Conservation (phyloP, 352 stramenopile genomes). For the Globisporangium yorkense region DNA sequence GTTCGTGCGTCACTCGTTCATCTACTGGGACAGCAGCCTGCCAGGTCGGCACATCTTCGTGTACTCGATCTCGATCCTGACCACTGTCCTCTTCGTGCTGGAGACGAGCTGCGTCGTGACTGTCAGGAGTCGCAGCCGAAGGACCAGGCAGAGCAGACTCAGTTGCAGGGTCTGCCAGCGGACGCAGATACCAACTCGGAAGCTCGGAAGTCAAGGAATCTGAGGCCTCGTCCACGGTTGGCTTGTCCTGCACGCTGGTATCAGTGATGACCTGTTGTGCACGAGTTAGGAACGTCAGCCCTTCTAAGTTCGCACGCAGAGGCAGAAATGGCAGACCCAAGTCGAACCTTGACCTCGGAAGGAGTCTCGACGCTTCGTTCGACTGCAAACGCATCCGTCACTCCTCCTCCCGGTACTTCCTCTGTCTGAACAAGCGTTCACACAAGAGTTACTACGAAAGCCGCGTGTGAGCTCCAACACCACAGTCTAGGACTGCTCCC, state of each 20-base stretch:
- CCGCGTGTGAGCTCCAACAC: neutral
- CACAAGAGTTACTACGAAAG: neutral
- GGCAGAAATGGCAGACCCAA: no score
- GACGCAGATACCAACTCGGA: constrained; percentile 6
- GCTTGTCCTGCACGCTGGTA: no score
- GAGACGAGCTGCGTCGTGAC: neutral
- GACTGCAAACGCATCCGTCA: neutral
- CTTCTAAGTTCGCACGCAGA: neutral
- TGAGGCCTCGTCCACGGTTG: neutral
- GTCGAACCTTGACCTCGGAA: neutral
- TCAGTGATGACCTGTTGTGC: neutral
- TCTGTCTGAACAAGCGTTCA: neutral
- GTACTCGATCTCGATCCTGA: neutral
- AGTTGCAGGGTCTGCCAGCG: neutral
- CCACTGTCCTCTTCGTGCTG: neutral
- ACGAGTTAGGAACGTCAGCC: neutral
- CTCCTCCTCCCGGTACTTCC: neutral
- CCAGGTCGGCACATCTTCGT: neutral
- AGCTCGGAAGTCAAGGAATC: neutral
- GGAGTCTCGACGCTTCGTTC: neutral
- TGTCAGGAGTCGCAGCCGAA: neutral
- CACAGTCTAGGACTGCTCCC: neutral
- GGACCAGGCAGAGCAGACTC: neutral
- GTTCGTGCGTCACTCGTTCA: neutral
- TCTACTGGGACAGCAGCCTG: neutral